These are phyloP conservation scores for Phytopythium delawarense DNA, from an alignment of 352 stramenopile species.

Conservation along the genomic window DNA sequence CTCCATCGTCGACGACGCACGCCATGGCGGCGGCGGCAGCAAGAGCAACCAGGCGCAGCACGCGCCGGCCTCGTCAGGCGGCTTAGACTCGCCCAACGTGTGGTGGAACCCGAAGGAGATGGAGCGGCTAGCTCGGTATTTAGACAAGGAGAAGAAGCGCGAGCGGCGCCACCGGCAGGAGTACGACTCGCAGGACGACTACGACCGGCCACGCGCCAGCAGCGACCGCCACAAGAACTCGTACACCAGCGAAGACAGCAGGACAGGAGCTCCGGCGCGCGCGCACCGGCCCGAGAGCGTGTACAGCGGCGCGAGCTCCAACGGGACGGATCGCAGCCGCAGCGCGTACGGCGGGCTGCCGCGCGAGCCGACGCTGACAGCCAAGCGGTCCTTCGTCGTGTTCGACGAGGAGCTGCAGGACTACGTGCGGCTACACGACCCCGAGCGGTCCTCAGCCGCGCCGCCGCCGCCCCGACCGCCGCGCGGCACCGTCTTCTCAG, in stretches of 20 bases:
- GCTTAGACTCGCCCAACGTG: constrained; percentile 13
- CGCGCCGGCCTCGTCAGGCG: neutral
- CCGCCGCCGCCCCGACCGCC: neutral
- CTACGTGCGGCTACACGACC: constrained; percentile 10
- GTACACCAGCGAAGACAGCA: neutral
- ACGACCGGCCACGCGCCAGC: constrained; percentile 4
- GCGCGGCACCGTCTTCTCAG: constrained; percentile 1
- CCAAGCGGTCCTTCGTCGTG: constrained; percentile 5
- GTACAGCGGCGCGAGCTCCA: constrained; percentile 5
- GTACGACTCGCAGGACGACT: constrained; percentile 3
- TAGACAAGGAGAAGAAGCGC: constrained; percentile 17
- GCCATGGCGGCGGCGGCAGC: neutral
- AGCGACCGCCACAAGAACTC: neutral
- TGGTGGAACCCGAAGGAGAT: constrained; percentile 38
- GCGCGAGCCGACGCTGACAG: neutral
- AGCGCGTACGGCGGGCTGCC: neutral
- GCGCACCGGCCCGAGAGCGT: neutral
- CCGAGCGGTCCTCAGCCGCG: constrained; percentile 3
- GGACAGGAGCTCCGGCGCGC: neutral
- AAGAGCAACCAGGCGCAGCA: constrained; percentile 14
- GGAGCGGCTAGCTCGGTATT: constrained; percentile 22
- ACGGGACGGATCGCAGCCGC: neutral
- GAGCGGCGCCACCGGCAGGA: constrained; percentile 14
- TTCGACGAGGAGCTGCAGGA: constrained; percentile 7
- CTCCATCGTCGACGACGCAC: constrained; percentile 1